Evolutionary conservation across 2,329 filamentous ascomycete genomes (phyloP), one percentile per base, ranked within the genome.

Genomic region (Calonectria multiphialidica): DNA sequence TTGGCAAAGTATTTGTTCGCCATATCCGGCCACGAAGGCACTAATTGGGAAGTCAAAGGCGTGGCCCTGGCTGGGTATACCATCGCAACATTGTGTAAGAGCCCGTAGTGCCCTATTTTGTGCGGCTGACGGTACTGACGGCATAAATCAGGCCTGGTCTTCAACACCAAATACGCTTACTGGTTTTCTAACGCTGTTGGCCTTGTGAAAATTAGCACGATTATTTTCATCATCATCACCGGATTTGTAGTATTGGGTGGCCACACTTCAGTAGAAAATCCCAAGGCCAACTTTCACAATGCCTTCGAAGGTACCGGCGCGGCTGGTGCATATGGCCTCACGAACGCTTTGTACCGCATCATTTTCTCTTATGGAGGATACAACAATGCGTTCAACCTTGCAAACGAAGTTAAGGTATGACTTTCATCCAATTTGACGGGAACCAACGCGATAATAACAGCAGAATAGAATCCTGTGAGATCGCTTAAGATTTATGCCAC

Each of bases 401-500:
- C 61, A 13, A 69, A 69, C 30, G 67, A 71, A 42, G 68, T 71
- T n/a, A 71, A 71, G 63, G 68, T 67, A 71, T 10, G 10, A 9
- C 18, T 9, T 5, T 1, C 2, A 16, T 16, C 16, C 15, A 2
- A 15, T 33, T n/a, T 15, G 7, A 13, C 25, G 10, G 0, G 28
- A 18, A 7, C 1, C 18, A 25, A 3, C 37, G 37, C 15, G 33
- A 23, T 67, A 25, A 2, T 23, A n/a, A 59, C 15, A 9, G 16
- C 13, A 25, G 53, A 28, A 18, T 30, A 71, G 68, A 71, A 71
- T 35, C 68, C 68, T 9, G 63, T 71, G 45, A 44, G 55, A 16
- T n/a, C 42, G 16, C 68, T 71, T 25, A 70, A 70, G 50, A 70
- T 66, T 6, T 70, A 70, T 45, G 68, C 68, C 53, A 70, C 68